These are phyloP conservation scores for Penicillium sp. DNA, from an alignment of 2,329 filamentous ascomycete species.

Conservation along the genomic window DNA sequence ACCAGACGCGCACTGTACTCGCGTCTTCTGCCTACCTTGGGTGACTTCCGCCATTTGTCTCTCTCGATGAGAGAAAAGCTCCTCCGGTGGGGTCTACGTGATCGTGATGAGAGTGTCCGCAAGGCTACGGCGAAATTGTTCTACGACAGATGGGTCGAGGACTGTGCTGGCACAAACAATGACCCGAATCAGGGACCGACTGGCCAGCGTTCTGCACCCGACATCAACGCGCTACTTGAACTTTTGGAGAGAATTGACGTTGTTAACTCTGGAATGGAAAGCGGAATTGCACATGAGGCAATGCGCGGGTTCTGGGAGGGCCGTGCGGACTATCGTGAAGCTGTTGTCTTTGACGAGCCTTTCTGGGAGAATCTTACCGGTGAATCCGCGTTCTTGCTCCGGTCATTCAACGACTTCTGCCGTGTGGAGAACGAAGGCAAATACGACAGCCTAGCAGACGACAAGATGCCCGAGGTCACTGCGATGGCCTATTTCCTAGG, in stretches of 20 bases:
- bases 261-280: slow-evolving; percentile 83
- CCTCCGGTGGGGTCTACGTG: slow-evolving; percentile 87
- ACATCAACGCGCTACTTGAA: slow-evolving; percentile 80
- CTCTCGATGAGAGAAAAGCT: slow-evolving; percentile 94
- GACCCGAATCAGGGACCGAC: slow-evolving; percentile 56
- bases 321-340: slow-evolving; percentile 60
- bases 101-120: slow-evolving; percentile 89
- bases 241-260: slow-evolving; percentile 92
- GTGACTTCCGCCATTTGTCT: slow-evolving; percentile 91
- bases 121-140: slow-evolving; percentile 90
- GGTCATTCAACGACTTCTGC: slow-evolving; percentile 94
- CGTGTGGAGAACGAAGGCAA: slow-evolving; percentile 70
- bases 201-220: slow-evolving; percentile 60
- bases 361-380: slow-evolving; percentile 58
- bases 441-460: slow-evolving; percentile 74
- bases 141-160: slow-evolving; percentile 95
- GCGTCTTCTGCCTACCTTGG: slow-evolving; percentile 78
- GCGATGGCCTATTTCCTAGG: slow-evolving; percentile 85
- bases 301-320: slow-evolving; percentile 98
- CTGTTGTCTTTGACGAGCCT: slow-evolving; percentile 45
- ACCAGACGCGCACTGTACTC: slow-evolving; percentile 87
- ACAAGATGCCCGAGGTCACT: slow-evolving; percentile 93
- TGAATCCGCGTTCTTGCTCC: slow-evolving; percentile 84
- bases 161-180: slow-evolving; percentile 72
- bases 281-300: slow-evolving; percentile 85